A percentile compares a stretch with the other conserved stretches of the same genome.
phyloP scores from a whole-genome alignment of 1,139 yeast species.

The Taiozyma sp. region DNA sequence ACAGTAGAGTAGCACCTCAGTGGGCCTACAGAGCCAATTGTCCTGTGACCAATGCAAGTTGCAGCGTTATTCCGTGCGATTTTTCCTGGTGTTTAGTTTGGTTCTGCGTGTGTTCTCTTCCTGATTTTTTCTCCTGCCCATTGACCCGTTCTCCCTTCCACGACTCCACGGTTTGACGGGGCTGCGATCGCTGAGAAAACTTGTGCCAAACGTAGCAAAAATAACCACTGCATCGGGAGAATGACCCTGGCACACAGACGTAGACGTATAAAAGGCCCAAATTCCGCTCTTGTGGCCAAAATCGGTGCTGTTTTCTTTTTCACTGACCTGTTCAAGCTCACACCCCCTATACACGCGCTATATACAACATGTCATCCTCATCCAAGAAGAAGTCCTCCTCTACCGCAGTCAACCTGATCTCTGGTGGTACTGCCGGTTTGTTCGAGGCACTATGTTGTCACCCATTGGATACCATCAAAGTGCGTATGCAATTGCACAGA shows the following conservation, averaged over 20 bases:
- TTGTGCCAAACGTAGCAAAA: not conserved
- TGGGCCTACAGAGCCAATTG: too few species aligned
- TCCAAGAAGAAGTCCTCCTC: conserved; percentile 27
- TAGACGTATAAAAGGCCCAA: not conserved
- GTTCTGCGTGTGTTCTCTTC: not conserved
- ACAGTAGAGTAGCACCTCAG: not conserved
- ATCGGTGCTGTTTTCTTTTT: not conserved
- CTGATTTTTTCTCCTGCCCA: not conserved
- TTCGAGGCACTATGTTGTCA: conserved; percentile 96
- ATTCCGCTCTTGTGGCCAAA: not conserved
- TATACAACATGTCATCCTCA: not conserved
- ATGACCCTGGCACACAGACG: not conserved
- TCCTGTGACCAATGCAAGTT: not conserved
- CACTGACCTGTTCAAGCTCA: not conserved
- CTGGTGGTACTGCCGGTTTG: conserved; percentile 97
- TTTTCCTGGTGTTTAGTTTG: not conserved
- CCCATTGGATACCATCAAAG: conserved; percentile 93
- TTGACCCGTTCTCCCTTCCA: conserved; percentile 6
- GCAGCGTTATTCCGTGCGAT: not conserved
- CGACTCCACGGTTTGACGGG: conserved; percentile 2
- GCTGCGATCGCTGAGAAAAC: not conserved
- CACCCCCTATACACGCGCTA: not conserved
- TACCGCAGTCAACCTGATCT: conserved; percentile 72
- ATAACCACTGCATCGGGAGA: not conserved
- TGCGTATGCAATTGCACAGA: conserved; percentile 86